phyloP scores from a whole-genome alignment of 331 rosid species.

The Stylosanthes scabra region DNA sequence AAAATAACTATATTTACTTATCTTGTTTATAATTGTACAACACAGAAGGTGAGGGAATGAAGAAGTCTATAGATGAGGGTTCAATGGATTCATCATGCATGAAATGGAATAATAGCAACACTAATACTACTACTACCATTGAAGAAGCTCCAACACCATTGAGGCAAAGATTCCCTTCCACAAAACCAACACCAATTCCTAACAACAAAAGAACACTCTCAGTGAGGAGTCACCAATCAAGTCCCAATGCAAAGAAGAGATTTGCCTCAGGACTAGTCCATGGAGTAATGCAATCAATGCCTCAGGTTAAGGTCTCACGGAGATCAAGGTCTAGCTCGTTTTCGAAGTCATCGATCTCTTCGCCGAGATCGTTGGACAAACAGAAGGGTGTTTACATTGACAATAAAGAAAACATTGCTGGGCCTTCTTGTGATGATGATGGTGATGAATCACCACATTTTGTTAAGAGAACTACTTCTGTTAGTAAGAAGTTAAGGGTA shows the following conservation, averaged over 20 bases:
- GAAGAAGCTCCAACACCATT: slow-evolving; percentile 74
- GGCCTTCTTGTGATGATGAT: slow-evolving; percentile 68
- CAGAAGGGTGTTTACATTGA: slow-evolving; percentile 72
- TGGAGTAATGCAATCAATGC: slow-evolving; percentile 72
- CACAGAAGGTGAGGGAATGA: slow-evolving; percentile 23
- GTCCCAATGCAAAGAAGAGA: slow-evolving; percentile 91
- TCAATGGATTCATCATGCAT: neutral
- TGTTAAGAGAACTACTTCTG: slow-evolving; percentile 46
- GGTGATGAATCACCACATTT: slow-evolving; percentile 52
- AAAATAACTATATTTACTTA: too few relatives aligned
- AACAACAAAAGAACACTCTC: slow-evolving; percentile 33
- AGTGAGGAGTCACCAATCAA: slow-evolving; percentile 82
- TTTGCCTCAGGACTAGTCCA: slow-evolving; percentile 78
- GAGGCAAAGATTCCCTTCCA: slow-evolving; percentile 55
- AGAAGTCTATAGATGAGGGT: slow-evolving; percentile 50
- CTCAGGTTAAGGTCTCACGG: slow-evolving; percentile 61
- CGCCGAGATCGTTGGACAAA: slow-evolving; percentile 74
- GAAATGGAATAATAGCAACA: too few relatives aligned
- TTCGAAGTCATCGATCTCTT: slow-evolving; percentile 81
- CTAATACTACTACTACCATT: too few relatives aligned
- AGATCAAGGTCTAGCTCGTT: slow-evolving; percentile 89
- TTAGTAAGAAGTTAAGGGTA: slow-evolving; percentile 61
- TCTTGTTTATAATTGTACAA: too few relatives aligned
- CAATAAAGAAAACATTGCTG: slow-evolving; percentile 50
- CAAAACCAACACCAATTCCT: slow-evolving; percentile 40